phyloP scores from a whole-genome alignment of 768 basidiomycete species.

The Lactarius sp. region DNA sequence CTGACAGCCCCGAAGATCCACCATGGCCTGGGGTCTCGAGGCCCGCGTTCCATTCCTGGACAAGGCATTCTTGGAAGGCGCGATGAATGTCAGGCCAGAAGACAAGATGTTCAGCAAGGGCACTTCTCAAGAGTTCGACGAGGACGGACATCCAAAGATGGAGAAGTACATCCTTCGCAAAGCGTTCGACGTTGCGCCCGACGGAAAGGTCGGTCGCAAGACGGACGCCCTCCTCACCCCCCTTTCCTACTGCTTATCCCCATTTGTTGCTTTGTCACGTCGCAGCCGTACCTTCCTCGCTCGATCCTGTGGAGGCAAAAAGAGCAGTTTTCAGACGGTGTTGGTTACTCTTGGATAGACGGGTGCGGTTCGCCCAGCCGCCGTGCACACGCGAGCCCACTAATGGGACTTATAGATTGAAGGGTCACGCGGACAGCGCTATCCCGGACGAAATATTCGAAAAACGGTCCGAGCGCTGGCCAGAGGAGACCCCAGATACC shows the following conservation, averaged over 20 bases:
- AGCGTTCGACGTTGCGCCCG: constrained; percentile 85
- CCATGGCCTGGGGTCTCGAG: constrained; percentile 99
- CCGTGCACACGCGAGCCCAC: neutral
- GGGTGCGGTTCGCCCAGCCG: constrained; percentile 45
- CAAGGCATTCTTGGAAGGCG: constrained; percentile 89
- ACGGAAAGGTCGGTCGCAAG: constrained; percentile 52
- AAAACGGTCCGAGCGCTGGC: constrained; percentile 68
- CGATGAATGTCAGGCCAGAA: constrained; percentile 85
- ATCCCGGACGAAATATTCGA: constrained; percentile 83
- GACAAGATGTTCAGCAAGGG: constrained; percentile 90
- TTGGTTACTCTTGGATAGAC: constrained; percentile 99
- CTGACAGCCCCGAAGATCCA: constrained; percentile 50
- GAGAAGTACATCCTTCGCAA: constrained; percentile 99
- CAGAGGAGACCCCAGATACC: constrained; percentile 80
- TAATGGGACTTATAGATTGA: constrained; percentile 52
- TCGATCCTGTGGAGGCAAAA: constrained; percentile 99
- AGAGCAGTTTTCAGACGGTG: constrained; percentile 98
- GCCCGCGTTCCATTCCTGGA: constrained; percentile 99
- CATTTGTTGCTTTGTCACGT: neutral
- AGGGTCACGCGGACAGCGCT: constrained; percentile 69
- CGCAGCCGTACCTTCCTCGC: constrained; percentile 83
- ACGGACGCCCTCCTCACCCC: too few relatives aligned
- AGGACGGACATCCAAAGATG: constrained; percentile 87
- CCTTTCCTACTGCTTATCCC: constrained; percentile 5
- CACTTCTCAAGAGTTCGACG: constrained; percentile 63